phyloP scores from a whole-genome alignment of 345 rosid species.

The Melaleuca quinquenervia region DNA sequence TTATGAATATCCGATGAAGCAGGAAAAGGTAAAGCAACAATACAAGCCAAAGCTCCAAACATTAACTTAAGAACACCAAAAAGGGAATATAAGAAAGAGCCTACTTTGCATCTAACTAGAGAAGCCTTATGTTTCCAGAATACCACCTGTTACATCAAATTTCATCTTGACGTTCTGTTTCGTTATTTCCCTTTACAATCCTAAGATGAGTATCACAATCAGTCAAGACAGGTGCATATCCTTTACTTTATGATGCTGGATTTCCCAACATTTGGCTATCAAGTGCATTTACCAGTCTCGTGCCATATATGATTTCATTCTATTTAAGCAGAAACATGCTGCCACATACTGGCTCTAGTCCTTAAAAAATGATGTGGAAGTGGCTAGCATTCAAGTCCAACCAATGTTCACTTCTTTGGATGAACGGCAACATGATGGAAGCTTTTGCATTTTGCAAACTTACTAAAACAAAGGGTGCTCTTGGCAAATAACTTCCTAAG shows the following conservation, averaged over 20 bases:
- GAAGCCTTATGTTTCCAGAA: neutral
- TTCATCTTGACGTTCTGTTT: neutral
- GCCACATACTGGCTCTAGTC: neutral
- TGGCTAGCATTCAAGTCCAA: neutral
- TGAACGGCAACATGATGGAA: neutral
- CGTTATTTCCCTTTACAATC: neutral
- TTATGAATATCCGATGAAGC: neutral
- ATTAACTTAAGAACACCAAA: neutral
- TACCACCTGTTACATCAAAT: neutral
- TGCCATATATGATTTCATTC: neutral
- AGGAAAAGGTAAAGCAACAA: neutral
- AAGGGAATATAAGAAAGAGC: neutral
- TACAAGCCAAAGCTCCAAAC: neutral
- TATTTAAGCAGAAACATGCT: neutral
- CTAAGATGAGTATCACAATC: neutral
- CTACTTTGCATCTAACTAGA: neutral
- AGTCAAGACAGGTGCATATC: neutral
- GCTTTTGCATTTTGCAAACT: neutral
- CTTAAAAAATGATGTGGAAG: neutral
- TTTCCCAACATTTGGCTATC: neutral
- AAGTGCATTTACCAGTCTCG: neutral
- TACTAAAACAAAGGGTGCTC: neutral
- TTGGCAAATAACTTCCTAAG: neutral
- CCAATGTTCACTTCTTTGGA: neutral
- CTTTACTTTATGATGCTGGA: neutral